phyloP scores from a whole-genome alignment of 2,329 filamentous ascomycete species.

The Rhynchosporium secalis region DNA sequence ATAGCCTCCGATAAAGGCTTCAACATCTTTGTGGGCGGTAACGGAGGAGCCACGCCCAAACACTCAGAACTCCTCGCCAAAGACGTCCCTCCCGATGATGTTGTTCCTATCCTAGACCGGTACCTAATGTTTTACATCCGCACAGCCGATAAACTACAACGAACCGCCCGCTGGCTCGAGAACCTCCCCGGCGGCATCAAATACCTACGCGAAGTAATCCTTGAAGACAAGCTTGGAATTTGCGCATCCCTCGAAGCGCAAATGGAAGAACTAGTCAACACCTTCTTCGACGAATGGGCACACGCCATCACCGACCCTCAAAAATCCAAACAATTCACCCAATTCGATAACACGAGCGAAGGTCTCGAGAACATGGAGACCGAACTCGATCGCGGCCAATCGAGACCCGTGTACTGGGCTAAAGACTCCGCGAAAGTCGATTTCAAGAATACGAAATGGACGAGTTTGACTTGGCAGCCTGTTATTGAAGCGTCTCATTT shows the following conservation, averaged over 20 bases:
- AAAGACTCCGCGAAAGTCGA: conserved; percentile 66
- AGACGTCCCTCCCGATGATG: conserved; percentile 79
- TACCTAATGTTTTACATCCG: conserved; percentile 94
- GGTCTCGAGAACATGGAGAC: conserved; percentile 67
- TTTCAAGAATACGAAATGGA: conserved; percentile 71
- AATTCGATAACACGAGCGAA: conserved; percentile 84
- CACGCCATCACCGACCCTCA: conserved; percentile 72
- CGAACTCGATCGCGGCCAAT: conserved; percentile 70
- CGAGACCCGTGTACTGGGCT: conserved; percentile 76
- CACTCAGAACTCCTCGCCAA: conserved; percentile 84
- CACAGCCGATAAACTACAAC: conserved; percentile 85
- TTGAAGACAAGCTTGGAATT: conserved; percentile 85
- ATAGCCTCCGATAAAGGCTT: conserved; percentile 92
- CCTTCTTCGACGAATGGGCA: conserved; percentile 91
- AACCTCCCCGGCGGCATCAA: conserved; percentile 78
- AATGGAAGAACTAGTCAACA: conserved; percentile 81
- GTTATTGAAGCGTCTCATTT: conserved; percentile 72
- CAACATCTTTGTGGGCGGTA: conserved; percentile 89
- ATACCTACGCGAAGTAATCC: conserved; percentile 78
- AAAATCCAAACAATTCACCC: conserved; percentile 68
- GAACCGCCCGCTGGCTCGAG: conserved; percentile 87
- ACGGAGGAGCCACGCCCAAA: conserved; percentile 81
- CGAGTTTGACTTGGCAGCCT: conserved; percentile 72
- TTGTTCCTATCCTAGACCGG: conserved; percentile 81
- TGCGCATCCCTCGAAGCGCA: conserved; percentile 80